Percentiles rank a stretch among this genome's conserved stretches.
Conservation (phyloP, 2,329 filamentous ascomycete species). For the Talaromyces sp. region DNA sequence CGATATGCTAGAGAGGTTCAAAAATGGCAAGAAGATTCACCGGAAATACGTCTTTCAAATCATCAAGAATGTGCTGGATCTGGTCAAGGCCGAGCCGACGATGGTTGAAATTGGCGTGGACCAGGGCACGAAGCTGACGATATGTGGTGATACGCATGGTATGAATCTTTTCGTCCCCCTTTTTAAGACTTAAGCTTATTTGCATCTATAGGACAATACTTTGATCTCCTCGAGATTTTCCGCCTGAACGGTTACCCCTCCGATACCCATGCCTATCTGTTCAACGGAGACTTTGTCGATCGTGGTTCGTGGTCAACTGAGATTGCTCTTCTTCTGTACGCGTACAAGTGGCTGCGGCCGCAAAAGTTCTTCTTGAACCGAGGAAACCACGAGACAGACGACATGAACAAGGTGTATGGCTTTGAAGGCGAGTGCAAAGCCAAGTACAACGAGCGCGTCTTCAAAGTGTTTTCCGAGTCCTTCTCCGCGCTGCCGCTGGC, state of each 20-base stretch:
- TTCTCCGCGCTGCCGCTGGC: constrained; percentile 92
- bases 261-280: constrained; percentile 87
- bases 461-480: constrained; percentile 96
- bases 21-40: constrained; percentile 89
- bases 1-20: constrained; percentile 95
- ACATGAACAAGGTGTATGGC: constrained; percentile 98
- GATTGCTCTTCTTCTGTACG: constrained; percentile 86
- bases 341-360: constrained; percentile 93
- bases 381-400: constrained; percentile 97
- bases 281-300: constrained; percentile 98
- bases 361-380: constrained; percentile 90
- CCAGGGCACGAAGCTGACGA: constrained; percentile 73
- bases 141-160: constrained; percentile 97
- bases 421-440: constrained; percentile 98
- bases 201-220: constrained; percentile 71
- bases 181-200: not conserved
- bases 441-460: constrained; percentile 93
- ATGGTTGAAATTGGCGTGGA: constrained; percentile 92
- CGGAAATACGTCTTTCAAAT: constrained; percentile 98
- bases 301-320: constrained; percentile 98
- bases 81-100: constrained; percentile 87
- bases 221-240: constrained; percentile 95
- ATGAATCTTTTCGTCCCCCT: constrained; percentile 21
- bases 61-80: constrained; percentile 78
- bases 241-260: constrained; percentile 77